Evolutionary conservation across 2,329 filamentous ascomycete genomes (phyloP), one percentile per base, ranked within the genome.

Genomic region (Mariannaea sp.): DNA sequence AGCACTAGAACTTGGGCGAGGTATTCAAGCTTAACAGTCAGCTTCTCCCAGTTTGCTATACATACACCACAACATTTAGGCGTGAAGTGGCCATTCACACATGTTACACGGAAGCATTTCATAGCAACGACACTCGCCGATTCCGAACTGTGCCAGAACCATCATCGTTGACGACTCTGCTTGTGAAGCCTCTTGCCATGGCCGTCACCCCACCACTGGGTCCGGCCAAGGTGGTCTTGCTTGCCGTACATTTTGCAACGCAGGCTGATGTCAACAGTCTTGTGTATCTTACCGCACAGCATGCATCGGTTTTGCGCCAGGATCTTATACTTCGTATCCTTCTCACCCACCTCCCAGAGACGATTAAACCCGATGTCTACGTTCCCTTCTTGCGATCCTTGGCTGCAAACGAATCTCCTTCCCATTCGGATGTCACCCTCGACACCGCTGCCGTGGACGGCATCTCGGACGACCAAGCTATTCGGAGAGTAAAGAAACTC

Each of bases 321-420:
- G 83, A 88, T 51, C 74, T 91, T 12, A 68, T 90, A 19, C 77
- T 94, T 53, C 85, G 87, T 38, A 85, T 94, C 47, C 73, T 95
- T 17, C 79, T 95, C 39, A 90, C 87, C 16, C 90, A 87, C 67
- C 78, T 95, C 1, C 90, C 91, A 20, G 89, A 93, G 70, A 86
- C 81, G 36, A 67, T 84, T 5, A 81, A 81, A 5, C 84, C 90
- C 5, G 72, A 72, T n/a, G 69, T 76, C 39, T 92, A 92, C 67
- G 75, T 83, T 14, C 74, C 75, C 12, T 81, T 90, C 45, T 66
- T 92, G 14, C 71, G 80, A 61, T 79, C 84, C 46, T 73, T 92
- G 55, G 77, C 75, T 33, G 73, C 74, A 4, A 76, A 75, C 45
- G 70, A 78, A 16, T 74, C 81, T 33, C 70, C 74, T 12, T 69